Evolutionary conservation across 2,329 filamentous ascomycete genomes (phyloP).

Genomic region (Elsinoe arachidis): DNA sequence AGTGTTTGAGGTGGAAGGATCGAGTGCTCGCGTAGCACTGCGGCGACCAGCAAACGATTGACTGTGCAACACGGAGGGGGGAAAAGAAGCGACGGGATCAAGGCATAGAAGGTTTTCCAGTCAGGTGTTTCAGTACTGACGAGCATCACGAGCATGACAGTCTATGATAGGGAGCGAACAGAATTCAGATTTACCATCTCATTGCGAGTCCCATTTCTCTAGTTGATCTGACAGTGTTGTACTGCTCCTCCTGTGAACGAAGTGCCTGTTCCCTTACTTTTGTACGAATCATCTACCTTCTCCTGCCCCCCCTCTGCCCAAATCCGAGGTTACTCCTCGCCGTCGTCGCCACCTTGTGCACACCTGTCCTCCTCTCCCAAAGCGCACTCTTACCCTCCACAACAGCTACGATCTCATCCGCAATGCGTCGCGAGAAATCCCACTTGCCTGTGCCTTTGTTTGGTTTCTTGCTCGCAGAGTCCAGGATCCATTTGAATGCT

Average conservation of each 20-base stretch:
- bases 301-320: constrained; percentile 22
- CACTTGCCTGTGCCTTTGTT: constrained; percentile 61
- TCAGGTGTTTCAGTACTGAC: not conserved
- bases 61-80: too few species aligned
- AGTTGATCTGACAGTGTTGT: not conserved
- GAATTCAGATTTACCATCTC: not conserved
- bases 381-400: constrained; percentile 75
- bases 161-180: not conserved
- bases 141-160: constrained; percentile 1
- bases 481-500: constrained; percentile 66
- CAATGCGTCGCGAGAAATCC: constrained; percentile 68
- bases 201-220: not conserved
- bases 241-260: constrained; percentile 4
- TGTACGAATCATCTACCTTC: constrained; percentile 3
- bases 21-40: not conserved
- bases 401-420: constrained; percentile 77
- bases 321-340: constrained; percentile 62
- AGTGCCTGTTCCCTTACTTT: not conserved
- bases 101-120: too few species aligned
- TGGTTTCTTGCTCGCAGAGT: constrained; percentile 69
- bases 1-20: too few species aligned
- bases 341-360: constrained; percentile 75
- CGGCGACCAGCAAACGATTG: too few species aligned
- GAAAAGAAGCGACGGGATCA: too few species aligned
- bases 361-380: constrained; percentile 69